Evolutionary conservation across 1,139 yeast species (phyloP), one percentile per base, ranked within the genome.

Genomic region (Kodamaea derodonti): DNA sequence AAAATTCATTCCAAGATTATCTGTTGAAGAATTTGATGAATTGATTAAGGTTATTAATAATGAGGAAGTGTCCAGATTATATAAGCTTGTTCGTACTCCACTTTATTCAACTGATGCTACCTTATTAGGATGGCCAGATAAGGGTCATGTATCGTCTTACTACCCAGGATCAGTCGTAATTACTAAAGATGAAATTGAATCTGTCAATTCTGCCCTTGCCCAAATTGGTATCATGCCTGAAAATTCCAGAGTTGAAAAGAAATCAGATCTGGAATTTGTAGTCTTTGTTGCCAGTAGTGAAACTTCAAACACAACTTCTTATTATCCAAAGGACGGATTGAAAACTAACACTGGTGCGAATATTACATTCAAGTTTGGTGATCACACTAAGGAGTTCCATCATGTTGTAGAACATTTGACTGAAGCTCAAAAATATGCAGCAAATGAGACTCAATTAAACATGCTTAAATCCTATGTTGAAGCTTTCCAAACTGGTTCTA

Each of bases 401-500:
- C 52, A 73, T 29, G 78, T 87, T 43, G 81, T 74, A 9, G 63
- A 69, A 26, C 72, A 77, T 48, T 63, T 87, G 39, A 55, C 60
- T 27, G 56, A 69, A 38, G 95, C 95, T 1, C 63, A 63, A 41
- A 64, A 75, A 37, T 65, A 70, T 52, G 86, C 79, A 14, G 88
- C 94, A 34, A 85, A 85, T 54, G 84, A 78, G 27, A 81, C 78
- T 18, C 95, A 87, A 57, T 54, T 47, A 11, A 67, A 72, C 38
- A 79, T 86, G 85, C 56, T 86, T 20, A 72, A 68, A 8, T 66
- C 72, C 35, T 87, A 87, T 54, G 72, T 78, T 40, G 75, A 76
- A 33, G 77, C 94, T 3, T 87, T 87, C 60, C 60, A 70, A 46
- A 80, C 92, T 9, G 96, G 96, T 20, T 81, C 92, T 6, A 81